Conservation (phyloP, 129 eudicot genomes). For the Gnaphalium uliginosum region DNA sequence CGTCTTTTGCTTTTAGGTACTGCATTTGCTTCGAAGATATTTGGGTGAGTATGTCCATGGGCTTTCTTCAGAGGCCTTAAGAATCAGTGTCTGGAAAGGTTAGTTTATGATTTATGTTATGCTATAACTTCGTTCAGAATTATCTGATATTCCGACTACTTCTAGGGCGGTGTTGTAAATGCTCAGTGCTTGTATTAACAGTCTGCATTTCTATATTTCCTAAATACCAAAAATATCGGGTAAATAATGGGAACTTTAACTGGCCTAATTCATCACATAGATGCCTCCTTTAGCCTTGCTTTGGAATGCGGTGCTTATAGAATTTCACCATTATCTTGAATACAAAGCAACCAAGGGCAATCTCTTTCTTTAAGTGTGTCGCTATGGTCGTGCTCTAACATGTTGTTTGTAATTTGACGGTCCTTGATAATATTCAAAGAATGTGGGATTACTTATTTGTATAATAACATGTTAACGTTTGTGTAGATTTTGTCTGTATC, state of each 20-base stretch:
- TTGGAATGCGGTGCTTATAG: neutral
- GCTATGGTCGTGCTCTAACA: constrained; percentile 5
- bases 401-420: constrained; percentile 10
- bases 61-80: constrained; percentile 89
- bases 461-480: neutral
- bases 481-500: constrained; percentile 1
- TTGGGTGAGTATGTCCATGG: constrained; percentile 98
- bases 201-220: neutral
- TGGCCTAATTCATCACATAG: neutral
- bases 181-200: neutral
- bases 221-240: neutral
- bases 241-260: neutral
- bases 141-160: neutral
- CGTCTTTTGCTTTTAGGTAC: constrained; percentile 46
- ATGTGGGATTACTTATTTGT: neutral
- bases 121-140: neutral
- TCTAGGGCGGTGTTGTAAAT: neutral
- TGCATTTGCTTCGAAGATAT: constrained; percentile 88
- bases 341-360: neutral
- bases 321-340: neutral
- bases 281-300: neutral
- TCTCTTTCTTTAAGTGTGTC: neutral
- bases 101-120: neutral
- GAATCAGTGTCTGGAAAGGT: constrained; percentile 99
- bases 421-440: neutral